Evolutionary conservation across 140 eudicot species (phyloP).

Genomic region (Anethum foeniculum): DNA sequence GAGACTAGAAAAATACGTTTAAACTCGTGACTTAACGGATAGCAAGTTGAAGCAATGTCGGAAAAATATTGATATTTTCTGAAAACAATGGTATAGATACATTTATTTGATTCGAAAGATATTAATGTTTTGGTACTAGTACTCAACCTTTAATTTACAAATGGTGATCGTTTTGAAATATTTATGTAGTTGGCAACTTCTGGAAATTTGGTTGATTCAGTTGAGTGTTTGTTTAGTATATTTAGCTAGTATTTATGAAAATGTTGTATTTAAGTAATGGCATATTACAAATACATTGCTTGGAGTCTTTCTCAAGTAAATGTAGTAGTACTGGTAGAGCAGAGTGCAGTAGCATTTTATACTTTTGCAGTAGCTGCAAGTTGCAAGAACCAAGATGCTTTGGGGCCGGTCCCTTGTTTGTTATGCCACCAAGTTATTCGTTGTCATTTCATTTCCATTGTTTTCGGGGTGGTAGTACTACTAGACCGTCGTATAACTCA

Average conservation of each 20-base stretch:
- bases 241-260: too few relatives aligned
- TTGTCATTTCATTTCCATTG: not conserved
- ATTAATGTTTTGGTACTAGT: not conserved
- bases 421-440: not conserved
- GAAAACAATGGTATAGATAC: not conserved
- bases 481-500: not conserved
- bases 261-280: not conserved
- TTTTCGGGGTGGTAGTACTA: not conserved
- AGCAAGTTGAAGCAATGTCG: not conserved
- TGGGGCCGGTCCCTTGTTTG: not conserved
- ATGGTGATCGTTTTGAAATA: not conserved
- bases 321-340: not conserved
- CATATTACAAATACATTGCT: not conserved
- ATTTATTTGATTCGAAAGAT: not conserved
- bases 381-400: not conserved
- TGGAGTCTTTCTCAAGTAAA: slow-evolving; percentile 12
- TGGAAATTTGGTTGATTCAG: not conserved
- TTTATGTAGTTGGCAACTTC: not conserved
- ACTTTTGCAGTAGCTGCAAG: not conserved
- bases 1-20: slow-evolving; percentile 9
- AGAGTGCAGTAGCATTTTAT: not conserved
- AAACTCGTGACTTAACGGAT: not conserved
- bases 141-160: not conserved
- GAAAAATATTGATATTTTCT: not conserved
- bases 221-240: not conserved